Evolutionary conservation across 2,329 filamentous ascomycete genomes (phyloP).

Genomic region (Cladophialophora yegresii): DNA sequence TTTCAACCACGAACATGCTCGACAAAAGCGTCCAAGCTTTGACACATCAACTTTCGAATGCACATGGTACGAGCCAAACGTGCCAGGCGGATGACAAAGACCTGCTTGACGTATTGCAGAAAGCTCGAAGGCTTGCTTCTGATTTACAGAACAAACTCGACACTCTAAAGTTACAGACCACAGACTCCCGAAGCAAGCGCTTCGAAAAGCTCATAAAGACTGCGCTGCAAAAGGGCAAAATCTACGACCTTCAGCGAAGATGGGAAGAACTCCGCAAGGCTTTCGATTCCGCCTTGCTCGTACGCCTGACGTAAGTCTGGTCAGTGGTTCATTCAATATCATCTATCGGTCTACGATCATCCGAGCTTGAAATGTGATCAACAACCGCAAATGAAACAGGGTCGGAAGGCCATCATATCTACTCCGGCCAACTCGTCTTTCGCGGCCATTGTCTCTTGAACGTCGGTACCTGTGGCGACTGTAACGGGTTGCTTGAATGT

Average conservation of each 20-base stretch:
- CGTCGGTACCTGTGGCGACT: not conserved
- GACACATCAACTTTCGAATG: not conserved
- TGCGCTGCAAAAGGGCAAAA: conserved; percentile 1
- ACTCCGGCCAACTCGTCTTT: not conserved
- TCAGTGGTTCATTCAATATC: not conserved
- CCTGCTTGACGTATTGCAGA: not conserved
- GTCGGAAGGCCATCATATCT: not conserved
- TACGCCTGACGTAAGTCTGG: not conserved
- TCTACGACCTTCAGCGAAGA: not conserved
- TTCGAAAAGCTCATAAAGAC: conserved; percentile 1
- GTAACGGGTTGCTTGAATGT: not conserved
- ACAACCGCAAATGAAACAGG: not conserved
- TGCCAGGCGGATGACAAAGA: not conserved
- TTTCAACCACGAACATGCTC: not conserved
- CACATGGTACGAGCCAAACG: not conserved
- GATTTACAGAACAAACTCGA: conserved; percentile 2
- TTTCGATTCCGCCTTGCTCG: not conserved
- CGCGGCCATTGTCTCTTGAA: not conserved
- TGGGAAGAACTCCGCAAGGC: not conserved
- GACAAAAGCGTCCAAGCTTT: not conserved
- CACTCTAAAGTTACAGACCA: not conserved
- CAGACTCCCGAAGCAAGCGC: not conserved
- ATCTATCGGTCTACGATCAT: not conserved
- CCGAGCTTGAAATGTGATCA: not conserved
- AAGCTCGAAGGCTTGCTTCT: not conserved